Evolutionary conservation across 179 eudicot genomes (phyloP).

Genomic region (Vitellaria paradoxa): DNA sequence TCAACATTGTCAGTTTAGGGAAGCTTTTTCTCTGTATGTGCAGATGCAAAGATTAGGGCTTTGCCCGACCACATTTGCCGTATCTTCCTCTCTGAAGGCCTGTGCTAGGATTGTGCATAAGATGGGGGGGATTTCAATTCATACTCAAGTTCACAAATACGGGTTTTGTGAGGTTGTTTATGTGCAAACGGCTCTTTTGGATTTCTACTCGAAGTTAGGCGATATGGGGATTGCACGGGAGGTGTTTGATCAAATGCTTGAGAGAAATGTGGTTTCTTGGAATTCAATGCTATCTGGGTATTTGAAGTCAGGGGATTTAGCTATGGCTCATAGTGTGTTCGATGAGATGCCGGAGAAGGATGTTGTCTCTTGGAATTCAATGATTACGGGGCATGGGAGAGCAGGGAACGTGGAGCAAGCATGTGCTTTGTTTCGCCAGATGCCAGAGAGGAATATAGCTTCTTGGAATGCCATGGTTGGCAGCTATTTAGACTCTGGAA

Average conservation of each 20-base stretch:
- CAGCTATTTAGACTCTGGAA: conserved; percentile 61
- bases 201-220: conserved; percentile 71
- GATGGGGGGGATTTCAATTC: conserved; percentile 66
- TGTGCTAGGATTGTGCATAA: conserved; percentile 53
- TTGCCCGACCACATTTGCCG: conserved; percentile 43
- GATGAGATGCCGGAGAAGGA: conserved; percentile 61
- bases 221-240: conserved; percentile 51
- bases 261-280: conserved; percentile 82
- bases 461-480: conserved; percentile 84
- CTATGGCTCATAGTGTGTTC: conserved; percentile 44
- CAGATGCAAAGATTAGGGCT: conserved; percentile 49
- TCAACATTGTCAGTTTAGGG: conserved; percentile 48
- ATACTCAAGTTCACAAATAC: conserved; percentile 62
- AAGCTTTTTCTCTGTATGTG: conserved; percentile 58
- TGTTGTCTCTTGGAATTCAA: conserved; percentile 74
- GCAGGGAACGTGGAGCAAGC: conserved; percentile 60
- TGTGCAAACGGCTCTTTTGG: conserved; percentile 75
- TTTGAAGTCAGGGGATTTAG: conserved; percentile 44
- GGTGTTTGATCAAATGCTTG: conserved; percentile 67
- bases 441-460: conserved; percentile 60
- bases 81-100: conserved; percentile 67
- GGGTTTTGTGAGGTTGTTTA: conserved; percentile 52
- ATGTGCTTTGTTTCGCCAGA: conserved; percentile 43
- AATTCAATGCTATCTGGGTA: conserved; percentile 76
- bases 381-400: conserved; percentile 69